These are phyloP conservation scores for Thelonectria blattea DNA, from an alignment of 2,329 filamentous ascomycete species.

Conservation along the genomic window DNA sequence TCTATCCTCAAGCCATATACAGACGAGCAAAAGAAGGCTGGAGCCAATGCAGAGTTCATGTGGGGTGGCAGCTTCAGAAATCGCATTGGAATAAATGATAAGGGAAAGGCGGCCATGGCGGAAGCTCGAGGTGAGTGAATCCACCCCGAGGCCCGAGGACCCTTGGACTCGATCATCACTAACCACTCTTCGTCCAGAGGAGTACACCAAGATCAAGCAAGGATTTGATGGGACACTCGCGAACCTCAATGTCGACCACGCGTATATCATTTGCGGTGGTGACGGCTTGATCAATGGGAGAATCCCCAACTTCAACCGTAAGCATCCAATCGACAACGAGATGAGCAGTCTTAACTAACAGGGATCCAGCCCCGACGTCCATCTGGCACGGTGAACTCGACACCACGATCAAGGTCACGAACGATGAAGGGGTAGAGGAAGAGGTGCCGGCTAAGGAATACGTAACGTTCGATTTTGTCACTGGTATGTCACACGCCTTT, in stretches of 20 bases:
- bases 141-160: no score
- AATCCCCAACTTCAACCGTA: not conserved
- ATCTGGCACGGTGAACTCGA: conserved; percentile 6
- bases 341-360: not conserved
- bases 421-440: no score
- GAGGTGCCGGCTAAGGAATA: not conserved
- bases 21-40: not conserved
- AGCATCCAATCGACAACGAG: not conserved
- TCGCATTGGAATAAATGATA: not conserved
- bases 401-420: no score
- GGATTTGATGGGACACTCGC: conserved; percentile 2
- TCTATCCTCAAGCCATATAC: not conserved
- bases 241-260: not conserved
- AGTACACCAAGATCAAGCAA: conserved; percentile 1
- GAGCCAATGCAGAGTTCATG: conserved; percentile 9
- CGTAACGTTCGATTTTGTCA: not conserved
- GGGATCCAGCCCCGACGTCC: not conserved
- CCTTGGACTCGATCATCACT: not conserved
- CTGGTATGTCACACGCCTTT: not conserved
- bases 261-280: conserved; percentile 7
- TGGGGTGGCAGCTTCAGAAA: conserved; percentile 4
- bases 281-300: not conserved
- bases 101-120: not conserved
- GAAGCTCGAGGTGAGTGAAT: conserved; percentile 4
- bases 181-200: conserved; percentile 1